These are phyloP conservation scores for Geranium brycei DNA, from an alignment of 345 rosid genomes.

Conservation along the genomic window DNA sequence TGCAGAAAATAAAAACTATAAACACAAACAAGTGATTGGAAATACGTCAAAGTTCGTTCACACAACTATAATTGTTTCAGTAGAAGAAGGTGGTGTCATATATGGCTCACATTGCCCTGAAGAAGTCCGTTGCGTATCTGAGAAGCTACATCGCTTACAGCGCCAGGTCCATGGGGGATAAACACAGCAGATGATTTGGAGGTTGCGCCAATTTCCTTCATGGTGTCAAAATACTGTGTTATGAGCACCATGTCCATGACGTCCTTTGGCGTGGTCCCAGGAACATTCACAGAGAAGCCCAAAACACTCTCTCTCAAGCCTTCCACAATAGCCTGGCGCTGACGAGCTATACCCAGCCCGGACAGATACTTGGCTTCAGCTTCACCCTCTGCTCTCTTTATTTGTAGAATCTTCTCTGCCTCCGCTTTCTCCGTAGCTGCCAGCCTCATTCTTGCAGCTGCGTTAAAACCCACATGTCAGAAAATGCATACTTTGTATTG, in stretches of 20 bases:
- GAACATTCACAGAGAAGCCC: constrained; percentile 6
- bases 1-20: no score
- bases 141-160: constrained; percentile 2
- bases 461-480: background rate
- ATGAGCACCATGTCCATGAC: constrained; percentile 8
- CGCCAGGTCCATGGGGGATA: constrained; percentile 10
- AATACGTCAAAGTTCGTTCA: no score
- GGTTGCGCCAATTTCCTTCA: constrained; percentile 5
- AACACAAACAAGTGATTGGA: no score
- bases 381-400: constrained; percentile 6
- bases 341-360: constrained; percentile 6
- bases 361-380: constrained; percentile 6
- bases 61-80: no score
- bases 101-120: background rate
- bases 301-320: constrained; percentile 8
- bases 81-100: background rate
- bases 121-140: constrained; percentile 5
- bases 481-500: no score
- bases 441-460: constrained; percentile 7
- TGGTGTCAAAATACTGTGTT: constrained; percentile 7
- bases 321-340: constrained; percentile 7
- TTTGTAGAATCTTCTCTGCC: constrained; percentile 5
- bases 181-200: constrained; percentile 5
- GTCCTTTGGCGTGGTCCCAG: constrained; percentile 6
- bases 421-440: constrained; percentile 7